Conservation (phyloP, 176 grass and related monocot species). For the Zoysia pacifica region DNA sequence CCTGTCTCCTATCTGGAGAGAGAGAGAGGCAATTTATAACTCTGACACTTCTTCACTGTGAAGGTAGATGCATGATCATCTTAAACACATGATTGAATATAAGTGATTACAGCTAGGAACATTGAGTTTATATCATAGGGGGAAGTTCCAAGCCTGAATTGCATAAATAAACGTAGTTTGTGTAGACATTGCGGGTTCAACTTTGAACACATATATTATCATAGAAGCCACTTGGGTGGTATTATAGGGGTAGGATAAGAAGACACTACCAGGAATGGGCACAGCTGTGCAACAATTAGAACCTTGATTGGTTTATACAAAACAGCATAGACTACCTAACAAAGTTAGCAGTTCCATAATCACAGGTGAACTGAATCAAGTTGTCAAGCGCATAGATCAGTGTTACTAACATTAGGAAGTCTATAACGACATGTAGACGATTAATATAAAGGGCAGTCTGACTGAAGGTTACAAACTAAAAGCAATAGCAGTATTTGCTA, state of each 20-base stretch:
- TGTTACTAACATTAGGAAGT: neutral
- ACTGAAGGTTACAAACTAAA: no score
- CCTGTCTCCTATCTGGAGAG: slow-evolving; percentile 40
- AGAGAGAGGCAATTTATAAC: slow-evolving; percentile 20
- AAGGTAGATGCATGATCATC: slow-evolving; percentile 16
- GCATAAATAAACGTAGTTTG: neutral
- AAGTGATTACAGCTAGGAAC: neutral
- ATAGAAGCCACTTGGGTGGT: no score
- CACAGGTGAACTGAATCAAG: slow-evolving; percentile 22
- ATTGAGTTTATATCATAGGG: neutral
- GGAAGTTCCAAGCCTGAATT: neutral
- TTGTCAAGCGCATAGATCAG: slow-evolving; percentile 4
- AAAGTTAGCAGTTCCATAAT: neutral
- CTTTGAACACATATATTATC: no score
- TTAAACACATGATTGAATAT: slow-evolving; percentile 14
- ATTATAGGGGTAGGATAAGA: no score
- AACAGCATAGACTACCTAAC: neutral
- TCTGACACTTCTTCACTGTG: slow-evolving; percentile 39
- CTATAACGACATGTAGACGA: neutral
- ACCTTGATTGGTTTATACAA: neutral
- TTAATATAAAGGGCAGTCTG: no score
- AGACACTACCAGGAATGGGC: neutral
- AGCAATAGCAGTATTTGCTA: no score
- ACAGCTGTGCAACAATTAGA: slow-evolving; percentile 7
- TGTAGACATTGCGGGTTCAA: no score